A percentile compares a stretch with the other conserved stretches of the same genome.
Evolutionary conservation across 257 asterid genomes (phyloP).

Genomic region (Solanum chiquidenum): DNA sequence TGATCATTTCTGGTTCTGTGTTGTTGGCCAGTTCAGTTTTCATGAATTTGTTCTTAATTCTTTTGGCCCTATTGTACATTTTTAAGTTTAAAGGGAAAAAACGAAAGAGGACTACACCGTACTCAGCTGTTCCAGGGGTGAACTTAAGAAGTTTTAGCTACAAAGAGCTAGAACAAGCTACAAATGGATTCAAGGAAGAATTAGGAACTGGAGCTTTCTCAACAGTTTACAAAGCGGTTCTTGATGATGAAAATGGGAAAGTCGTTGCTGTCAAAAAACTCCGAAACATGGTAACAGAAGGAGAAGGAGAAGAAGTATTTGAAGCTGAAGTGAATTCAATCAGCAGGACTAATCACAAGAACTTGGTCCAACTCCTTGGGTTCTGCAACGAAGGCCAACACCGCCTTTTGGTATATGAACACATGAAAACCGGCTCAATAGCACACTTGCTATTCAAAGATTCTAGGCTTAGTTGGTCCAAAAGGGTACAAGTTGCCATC

Average conservation of each 20-base stretch:
- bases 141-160: background rate
- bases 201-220: background rate
- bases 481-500: conserved; percentile 13
- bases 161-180: background rate
- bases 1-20: background rate
- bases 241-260: background rate
- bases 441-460: conserved; percentile 10
- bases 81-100: background rate
- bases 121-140: background rate
- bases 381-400: conserved; percentile 15
- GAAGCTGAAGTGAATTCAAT: conserved; percentile 24
- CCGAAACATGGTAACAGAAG: background rate
- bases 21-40: background rate
- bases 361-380: conserved; percentile 24
- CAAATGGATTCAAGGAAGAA: background rate
- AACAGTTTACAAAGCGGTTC: background rate
- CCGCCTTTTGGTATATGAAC: conserved; percentile 23
- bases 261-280: conserved; percentile 25
- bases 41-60: background rate
- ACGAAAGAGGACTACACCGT: background rate
- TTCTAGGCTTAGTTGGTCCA: conserved; percentile 13
- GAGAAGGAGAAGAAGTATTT: conserved; percentile 12
- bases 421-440: conserved; percentile 16
- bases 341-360: conserved; percentile 27
- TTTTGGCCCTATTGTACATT: background rate